Percentiles rank a stretch among this genome's conserved stretches.
Evolutionary conservation across 116 monocot genomes (phyloP).

Genomic region (Papilionanthe hybrid): DNA sequence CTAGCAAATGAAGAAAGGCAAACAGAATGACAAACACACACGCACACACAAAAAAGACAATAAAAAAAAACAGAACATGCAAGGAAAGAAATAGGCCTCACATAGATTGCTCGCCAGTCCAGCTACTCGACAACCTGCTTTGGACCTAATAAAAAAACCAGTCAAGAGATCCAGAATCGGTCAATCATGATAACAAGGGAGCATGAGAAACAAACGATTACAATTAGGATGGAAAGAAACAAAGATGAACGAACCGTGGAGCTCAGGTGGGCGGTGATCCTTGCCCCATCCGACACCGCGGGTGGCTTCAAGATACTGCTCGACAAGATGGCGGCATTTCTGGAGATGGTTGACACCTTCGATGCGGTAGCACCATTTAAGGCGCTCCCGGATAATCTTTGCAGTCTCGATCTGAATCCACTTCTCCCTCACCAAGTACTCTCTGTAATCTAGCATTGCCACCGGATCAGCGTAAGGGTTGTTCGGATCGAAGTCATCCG

Average conservation of each 20-base stretch:
- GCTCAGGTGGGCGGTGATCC: slow-evolving; percentile 60
- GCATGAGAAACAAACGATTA: not conserved
- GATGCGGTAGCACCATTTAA: slow-evolving; percentile 89
- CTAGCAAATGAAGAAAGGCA: not conserved
- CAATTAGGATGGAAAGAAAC: not conserved
- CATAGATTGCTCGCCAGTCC: not conserved
- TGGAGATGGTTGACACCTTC: slow-evolving; percentile 86
- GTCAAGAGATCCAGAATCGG: not conserved
- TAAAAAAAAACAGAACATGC: not conserved
- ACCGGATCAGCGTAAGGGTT: slow-evolving; percentile 84
- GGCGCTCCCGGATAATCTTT: slow-evolving; percentile 81
- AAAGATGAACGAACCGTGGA: slow-evolving; percentile 46
- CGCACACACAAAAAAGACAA: not conserved
- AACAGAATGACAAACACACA: not conserved
- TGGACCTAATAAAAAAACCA: slow-evolving; percentile 11
- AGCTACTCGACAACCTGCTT: slow-evolving; percentile 17
- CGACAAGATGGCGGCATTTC: slow-evolving; percentile 82
- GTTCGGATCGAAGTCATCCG: slow-evolving; percentile 74
- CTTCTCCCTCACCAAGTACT: slow-evolving; percentile 91
- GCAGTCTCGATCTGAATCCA: slow-evolving; percentile 97
- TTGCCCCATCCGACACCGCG: slow-evolving; percentile 90
- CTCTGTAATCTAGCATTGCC: slow-evolving; percentile 85
- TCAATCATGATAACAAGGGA: not conserved
- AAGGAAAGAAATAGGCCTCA: not conserved
- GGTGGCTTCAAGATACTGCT: slow-evolving; percentile 85